A percentile compares a stretch with the other conserved stretches of the same genome.
Evolutionary conservation across 306 rosid species (phyloP).

Genomic region (Styphnolobium japonicum): DNA sequence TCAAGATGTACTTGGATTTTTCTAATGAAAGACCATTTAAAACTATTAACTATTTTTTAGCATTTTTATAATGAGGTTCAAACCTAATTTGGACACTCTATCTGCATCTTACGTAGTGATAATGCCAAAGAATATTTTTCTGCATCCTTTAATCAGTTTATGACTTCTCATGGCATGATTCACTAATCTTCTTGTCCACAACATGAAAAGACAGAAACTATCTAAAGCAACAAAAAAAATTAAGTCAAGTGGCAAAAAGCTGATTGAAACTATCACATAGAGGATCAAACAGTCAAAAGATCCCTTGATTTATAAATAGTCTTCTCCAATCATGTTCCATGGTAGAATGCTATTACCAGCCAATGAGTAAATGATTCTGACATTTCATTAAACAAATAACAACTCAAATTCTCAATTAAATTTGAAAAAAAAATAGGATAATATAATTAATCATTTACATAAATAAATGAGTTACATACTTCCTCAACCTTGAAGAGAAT

Average conservation of each 20-base stretch:
- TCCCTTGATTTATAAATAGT: background rate
- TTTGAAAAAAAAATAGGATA: background rate
- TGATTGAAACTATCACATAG: background rate
- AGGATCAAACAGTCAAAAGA: background rate
- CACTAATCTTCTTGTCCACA: no score
- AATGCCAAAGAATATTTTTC: no score
- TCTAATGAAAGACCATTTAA: no score
- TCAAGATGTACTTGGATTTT: no score
- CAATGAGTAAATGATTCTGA: background rate
- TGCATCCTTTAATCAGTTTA: no score
- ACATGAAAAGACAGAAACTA: background rate
- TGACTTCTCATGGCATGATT: no score
- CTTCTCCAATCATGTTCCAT: conserved; percentile 15
- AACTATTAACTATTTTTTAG: no score
- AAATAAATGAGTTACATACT: conserved; percentile 53
- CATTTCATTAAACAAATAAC: conserved; percentile 8
- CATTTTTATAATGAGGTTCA: no score
- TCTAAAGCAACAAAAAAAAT: background rate
- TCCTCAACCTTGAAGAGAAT: conserved; percentile 92
- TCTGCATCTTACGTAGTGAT: no score
- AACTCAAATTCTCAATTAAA: conserved; percentile 2
- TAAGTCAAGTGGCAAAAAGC: background rate
- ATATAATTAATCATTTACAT: background rate
- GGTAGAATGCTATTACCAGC: background rate
- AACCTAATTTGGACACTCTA: no score